Evolutionary conservation across 1,284 basidiomycete species (phyloP).

Genomic region (Marasmius sp.): DNA sequence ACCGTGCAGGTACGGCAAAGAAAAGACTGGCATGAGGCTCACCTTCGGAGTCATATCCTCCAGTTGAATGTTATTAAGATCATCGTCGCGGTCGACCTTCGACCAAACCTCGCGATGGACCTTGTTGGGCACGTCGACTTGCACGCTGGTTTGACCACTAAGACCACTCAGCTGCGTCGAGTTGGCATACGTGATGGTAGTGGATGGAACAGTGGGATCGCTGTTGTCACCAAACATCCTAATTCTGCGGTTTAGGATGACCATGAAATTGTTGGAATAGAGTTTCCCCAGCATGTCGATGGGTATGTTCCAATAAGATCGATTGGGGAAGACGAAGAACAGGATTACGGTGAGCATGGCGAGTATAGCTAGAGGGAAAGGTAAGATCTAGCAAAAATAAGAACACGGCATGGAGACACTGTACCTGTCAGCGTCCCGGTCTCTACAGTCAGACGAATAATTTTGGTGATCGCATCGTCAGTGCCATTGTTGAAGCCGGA

Average conservation of each 20-base stretch:
- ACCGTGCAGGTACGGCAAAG: too few species aligned
- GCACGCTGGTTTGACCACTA: too few species aligned
- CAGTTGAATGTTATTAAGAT: too few species aligned
- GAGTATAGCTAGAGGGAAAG: not conserved
- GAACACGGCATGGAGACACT: not conserved
- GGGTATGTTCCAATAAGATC: not conserved
- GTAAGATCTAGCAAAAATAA: not conserved
- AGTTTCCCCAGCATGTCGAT: not conserved
- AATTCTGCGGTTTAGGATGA: not conserved
- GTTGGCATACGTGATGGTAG: too few species aligned
- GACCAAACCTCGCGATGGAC: too few species aligned
- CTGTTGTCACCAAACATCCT: not conserved
- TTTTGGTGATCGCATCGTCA: not conserved
- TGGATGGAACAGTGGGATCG: too few species aligned
- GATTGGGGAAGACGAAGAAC: not conserved
- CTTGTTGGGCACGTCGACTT: too few species aligned
- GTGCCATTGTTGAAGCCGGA: not conserved
- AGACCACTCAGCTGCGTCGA: too few species aligned
- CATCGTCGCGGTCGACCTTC: too few species aligned
- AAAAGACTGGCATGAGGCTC: too few species aligned
- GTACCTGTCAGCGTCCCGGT: not conserved
- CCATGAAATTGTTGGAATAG: not conserved
- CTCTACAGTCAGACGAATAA: not conserved
- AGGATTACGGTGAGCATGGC: not conserved
- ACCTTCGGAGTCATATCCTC: too few species aligned